Base-by-base conservation (phyloP, 163 green algal species). In the Smithsoniella earleae region DNA sequence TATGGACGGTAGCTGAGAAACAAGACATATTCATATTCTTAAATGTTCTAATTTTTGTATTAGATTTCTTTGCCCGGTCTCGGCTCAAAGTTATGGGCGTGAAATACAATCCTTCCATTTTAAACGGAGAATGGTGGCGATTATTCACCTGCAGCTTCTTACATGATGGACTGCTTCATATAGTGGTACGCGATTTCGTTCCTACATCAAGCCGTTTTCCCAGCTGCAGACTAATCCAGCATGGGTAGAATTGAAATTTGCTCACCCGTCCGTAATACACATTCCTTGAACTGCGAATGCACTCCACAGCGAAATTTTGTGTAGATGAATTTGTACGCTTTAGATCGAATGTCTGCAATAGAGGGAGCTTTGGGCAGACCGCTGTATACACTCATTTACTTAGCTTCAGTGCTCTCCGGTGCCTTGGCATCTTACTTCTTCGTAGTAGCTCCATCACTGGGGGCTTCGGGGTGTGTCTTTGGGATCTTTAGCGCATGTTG, bases 291-390 rank as follows among this genome's bases (percentile, higher is more conserved):
- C 40, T 49, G 40, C 40, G 13, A 22, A 13, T 22, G 40, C 40
- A 65, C 52, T 65, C 13, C 52, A 65, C 52, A 36, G 6, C 25
- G 6, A 8, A 65, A 33, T 33, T 36, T 65, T 13, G 33, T 69
- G 58, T 31, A 69, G 58, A 69, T 69, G 58, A 69, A 69, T 34
- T 45, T 69, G 58, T 69, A 38, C 43, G 58, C 58, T 38, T 34
- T 69, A 25, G 25, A 69, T 31, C 27, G 16, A 10, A 69, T 69
- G 58, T 33, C 58, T 2, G 20, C 27, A n/a, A 34, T 69, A n/a
- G 58, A 69, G 58, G 16, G n/a, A 36, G 34, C 28, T 31, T 31
- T 69, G 5, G 58, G 58, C 18, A 30, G 27, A 37, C 31, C 31
- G 3, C 58, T 69, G 25, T 69, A 43, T 13, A 43, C 58, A 13